Evolutionary conservation across 2,329 filamentous ascomycete species (phyloP), one percentile per base, ranked within the genome.

Genomic region (Graphilbum fragrans): DNA sequence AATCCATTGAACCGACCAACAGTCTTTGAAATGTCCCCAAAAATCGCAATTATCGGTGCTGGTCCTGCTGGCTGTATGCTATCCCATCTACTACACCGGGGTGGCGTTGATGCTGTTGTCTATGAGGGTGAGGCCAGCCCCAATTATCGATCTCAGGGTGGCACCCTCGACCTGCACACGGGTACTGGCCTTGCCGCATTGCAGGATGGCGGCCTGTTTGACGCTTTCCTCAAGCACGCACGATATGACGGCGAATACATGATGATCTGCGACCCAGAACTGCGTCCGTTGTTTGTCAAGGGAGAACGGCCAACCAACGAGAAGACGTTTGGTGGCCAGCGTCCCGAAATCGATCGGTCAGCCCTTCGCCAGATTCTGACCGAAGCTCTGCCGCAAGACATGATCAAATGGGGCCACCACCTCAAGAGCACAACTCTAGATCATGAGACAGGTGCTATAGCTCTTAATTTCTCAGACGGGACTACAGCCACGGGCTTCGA

Each of bases 101-200:
- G 65, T 43, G 55, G 57, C 37, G 58, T 72, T 38, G 53, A 66
- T 4, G 63, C 64, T 45, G 67, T 61, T 7, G 55, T 78, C 21
- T 78, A 67, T 48, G 67, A 76, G 54, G 57, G 60, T 36, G 67
- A 72, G 22, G 41, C 55, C 8, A 59, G 60, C 4, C 59, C 62
- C n/a, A 49, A 65, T 45, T 63, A 63, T 41, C 60, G 67, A 34
- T 60, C 55, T 6, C 67, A 74, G 50, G 72, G 72, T 25, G 72
- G 72, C 9, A 67, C 59, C 4, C 62, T 78, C 3, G 72, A 77
- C 49, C 55, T 78, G 9, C 72, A 77, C 47, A 64, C 63, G 0
- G 47, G 57, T 3, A 67, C 66, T 1, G 72, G 73, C 1, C 63
- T 75, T 25, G 56, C 59, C 4, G 72, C 72, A 0, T 51, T 77